These are phyloP conservation scores for Entomortierella beljakovae DNA, from an alignment of 192 early-diverging fungal species.

Conservation along the genomic window DNA sequence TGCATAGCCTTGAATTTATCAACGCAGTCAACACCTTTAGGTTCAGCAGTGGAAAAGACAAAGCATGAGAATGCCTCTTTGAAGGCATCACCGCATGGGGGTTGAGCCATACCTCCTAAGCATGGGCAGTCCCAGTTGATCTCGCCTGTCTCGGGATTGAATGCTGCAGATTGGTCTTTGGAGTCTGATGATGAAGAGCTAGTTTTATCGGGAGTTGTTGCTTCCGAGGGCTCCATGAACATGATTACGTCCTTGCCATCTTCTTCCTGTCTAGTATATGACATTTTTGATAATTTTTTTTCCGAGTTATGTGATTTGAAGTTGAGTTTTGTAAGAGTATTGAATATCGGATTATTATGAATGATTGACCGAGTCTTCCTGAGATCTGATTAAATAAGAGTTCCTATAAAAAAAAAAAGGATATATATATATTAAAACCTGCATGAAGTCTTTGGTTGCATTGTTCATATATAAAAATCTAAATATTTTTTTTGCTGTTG, in stretches of 20 bases:
- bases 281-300: slow-evolving; percentile 16
- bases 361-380: too few relatives aligned
- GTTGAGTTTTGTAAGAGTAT: too few relatives aligned
- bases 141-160: slow-evolving; percentile 84
- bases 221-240: slow-evolving; percentile 49
- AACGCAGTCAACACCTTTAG: slow-evolving; percentile 97
- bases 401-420: too few relatives aligned
- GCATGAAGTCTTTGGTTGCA: too few relatives aligned
- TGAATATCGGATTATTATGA: too few relatives aligned
- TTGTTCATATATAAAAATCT: too few relatives aligned
- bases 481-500: too few relatives aligned
- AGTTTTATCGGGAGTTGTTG: slow-evolving; percentile 23
- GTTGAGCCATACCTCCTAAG: slow-evolving; percentile 93
- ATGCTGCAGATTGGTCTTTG: slow-evolving; percentile 68
- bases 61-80: slow-evolving; percentile 98
- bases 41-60: slow-evolving; percentile 92
- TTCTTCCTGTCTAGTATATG: slow-evolving; percentile 47
- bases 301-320: too few relatives aligned
- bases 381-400: too few relatives aligned
- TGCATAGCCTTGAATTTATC: slow-evolving; percentile 96
- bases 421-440: too few relatives aligned
- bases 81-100: slow-evolving; percentile 97
- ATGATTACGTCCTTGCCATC: slow-evolving; percentile 57
- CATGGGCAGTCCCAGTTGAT: slow-evolving; percentile 99
- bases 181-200: slow-evolving; percentile 19